Conservation (phyloP, 257 asterid genomes). For the Lycium barbarum region DNA sequence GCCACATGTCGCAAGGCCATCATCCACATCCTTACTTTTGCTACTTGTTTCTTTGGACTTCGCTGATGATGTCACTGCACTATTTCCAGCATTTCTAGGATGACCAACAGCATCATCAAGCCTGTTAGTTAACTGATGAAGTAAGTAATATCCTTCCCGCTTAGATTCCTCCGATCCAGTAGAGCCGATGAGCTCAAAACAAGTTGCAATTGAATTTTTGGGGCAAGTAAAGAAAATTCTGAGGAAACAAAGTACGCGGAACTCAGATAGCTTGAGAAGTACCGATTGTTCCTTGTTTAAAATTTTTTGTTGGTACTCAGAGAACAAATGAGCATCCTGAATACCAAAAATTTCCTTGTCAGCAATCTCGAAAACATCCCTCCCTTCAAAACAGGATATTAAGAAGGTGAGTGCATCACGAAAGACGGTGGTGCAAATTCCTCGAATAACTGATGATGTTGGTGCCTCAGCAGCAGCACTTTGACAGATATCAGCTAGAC, state of each 20-base stretch:
- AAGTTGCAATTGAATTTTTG: conserved; percentile 62
- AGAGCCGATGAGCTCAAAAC: conserved; percentile 76
- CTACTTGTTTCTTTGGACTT: conserved; percentile 41
- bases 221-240: conserved; percentile 71
- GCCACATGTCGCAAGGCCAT: conserved; percentile 44
- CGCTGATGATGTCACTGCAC: conserved; percentile 42
- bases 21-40: conserved; percentile 44
- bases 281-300: conserved; percentile 60
- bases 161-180: conserved; percentile 52
- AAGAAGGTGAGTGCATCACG: conserved; percentile 62
- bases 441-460: conserved; percentile 62
- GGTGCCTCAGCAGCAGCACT: conserved; percentile 66
- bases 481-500: conserved; percentile 71
- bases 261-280: conserved; percentile 63
- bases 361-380: conserved; percentile 68
- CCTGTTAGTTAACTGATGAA: conserved; percentile 65
- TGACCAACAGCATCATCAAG: conserved; percentile 50
- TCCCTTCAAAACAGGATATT: conserved; percentile 71
- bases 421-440: conserved; percentile 73
- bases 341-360: conserved; percentile 63
- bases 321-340: conserved; percentile 50
- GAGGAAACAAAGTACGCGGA: conserved; percentile 68
- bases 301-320: conserved; percentile 55
- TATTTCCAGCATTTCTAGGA: conserved; percentile 39
- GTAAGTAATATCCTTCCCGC: conserved; percentile 68